Evolutionary conservation across 805 yeast species (phyloP).

Genomic region (Metschnikowia kunwiensis): DNA sequence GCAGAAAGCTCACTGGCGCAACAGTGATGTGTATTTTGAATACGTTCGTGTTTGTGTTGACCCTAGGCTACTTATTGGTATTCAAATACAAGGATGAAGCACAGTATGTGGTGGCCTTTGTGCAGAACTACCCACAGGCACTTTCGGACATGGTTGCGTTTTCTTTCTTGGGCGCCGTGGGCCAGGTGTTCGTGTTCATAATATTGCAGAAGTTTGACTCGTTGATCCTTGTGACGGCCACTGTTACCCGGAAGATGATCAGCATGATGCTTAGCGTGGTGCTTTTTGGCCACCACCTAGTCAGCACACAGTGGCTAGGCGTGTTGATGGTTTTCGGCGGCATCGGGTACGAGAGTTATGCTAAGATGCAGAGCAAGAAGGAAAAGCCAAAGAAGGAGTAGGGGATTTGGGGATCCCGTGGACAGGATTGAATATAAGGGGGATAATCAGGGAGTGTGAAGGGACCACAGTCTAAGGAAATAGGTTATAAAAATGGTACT

Average conservation of each 20-base stretch:
- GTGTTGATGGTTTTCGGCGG: constrained; percentile 80
- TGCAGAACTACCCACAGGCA: constrained; percentile 50
- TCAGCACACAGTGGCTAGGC: constrained; percentile 70
- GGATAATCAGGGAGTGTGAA: too few relatives aligned
- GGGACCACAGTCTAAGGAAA: too few relatives aligned
- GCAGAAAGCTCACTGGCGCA: constrained; percentile 63
- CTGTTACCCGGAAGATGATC: constrained; percentile 94
- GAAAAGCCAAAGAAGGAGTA: constrained; percentile 3
- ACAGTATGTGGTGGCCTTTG: constrained; percentile 46
- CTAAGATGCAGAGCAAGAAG: constrained; percentile 21
- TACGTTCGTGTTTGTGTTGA: constrained; percentile 42
- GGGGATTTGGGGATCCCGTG: not conserved
- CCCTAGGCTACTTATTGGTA: constrained; percentile 46
- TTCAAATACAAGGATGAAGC: constrained; percentile 47
- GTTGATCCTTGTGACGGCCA: constrained; percentile 80
- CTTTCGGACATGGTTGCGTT: constrained; percentile 60
- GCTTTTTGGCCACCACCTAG: constrained; percentile 76
- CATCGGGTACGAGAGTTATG: constrained; percentile 70
- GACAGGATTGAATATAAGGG: too few relatives aligned
- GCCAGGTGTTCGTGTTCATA: constrained; percentile 89
- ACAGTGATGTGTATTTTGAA: constrained; percentile 77
- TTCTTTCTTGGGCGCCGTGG: constrained; percentile 80
- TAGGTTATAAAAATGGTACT: too few relatives aligned
- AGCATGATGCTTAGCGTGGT: constrained; percentile 90
- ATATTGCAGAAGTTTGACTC: constrained; percentile 86